Conservation (phyloP, 495 filamentous ascomycete species). For the Penicillium silybi region DNA sequence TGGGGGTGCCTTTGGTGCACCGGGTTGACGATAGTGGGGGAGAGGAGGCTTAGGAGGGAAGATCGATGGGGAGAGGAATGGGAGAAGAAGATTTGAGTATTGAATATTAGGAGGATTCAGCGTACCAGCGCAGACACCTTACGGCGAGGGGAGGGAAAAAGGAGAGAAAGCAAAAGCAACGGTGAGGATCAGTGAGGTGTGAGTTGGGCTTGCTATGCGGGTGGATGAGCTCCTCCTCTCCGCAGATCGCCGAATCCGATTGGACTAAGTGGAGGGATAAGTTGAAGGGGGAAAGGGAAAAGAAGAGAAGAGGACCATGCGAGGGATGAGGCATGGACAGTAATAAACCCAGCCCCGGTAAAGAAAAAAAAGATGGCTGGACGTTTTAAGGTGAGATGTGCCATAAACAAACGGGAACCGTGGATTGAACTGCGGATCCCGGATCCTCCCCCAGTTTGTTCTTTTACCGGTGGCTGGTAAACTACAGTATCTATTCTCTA, state of each 20-base stretch:
- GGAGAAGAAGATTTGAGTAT: slow-evolving; percentile 8
- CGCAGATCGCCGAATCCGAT: slow-evolving; percentile 25
- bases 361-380: slow-evolving; percentile 9
- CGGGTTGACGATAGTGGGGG: slow-evolving; percentile 16
- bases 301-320: slow-evolving; percentile 6
- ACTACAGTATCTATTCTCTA: not conserved
- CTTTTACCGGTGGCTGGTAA: not conserved
- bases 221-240: slow-evolving; percentile 9
- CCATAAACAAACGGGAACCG: slow-evolving; percentile 16
- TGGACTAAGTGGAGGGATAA: slow-evolving; percentile 15
- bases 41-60: slow-evolving; percentile 7
- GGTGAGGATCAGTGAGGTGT: slow-evolving; percentile 5
- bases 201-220: slow-evolving; percentile 21
- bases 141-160: slow-evolving; percentile 14
- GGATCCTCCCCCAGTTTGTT: slow-evolving; percentile 15
- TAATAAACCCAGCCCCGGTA: not conserved
- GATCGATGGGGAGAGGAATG: slow-evolving; percentile 5
- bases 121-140: slow-evolving; percentile 30
- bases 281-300: slow-evolving; percentile 6
- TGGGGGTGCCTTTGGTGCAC: slow-evolving; percentile 10
- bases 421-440: slow-evolving; percentile 10
- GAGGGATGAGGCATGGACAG: slow-evolving; percentile 7
- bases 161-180: slow-evolving; percentile 14
- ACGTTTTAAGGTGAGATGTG: not conserved
- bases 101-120: slow-evolving; percentile 12